Percentiles rank a stretch among this genome's conserved stretches.
Conservation (phyloP, 2,329 filamentous ascomycete species). For the Neopestalotiopsis clavispora region DNA sequence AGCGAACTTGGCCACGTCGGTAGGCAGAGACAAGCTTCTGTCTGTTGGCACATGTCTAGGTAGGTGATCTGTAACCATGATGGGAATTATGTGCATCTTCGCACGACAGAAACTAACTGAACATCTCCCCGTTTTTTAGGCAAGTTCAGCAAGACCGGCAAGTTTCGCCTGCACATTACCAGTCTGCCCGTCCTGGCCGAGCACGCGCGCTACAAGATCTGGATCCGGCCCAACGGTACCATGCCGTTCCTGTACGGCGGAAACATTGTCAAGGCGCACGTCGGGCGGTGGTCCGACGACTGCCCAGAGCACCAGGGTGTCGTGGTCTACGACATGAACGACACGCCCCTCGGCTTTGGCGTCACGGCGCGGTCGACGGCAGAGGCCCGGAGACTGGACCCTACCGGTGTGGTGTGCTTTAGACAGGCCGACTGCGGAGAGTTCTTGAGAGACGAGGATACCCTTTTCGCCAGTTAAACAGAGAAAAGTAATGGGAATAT, state of each 20-base stretch:
- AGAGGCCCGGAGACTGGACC: conserved; percentile 83
- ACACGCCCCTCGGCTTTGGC: conserved; percentile 92
- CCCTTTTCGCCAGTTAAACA: conserved; percentile 60
- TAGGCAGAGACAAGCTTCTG: conserved; percentile 81
- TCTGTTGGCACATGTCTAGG: conserved; percentile 87
- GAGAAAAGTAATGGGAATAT: background rate
- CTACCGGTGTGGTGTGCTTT: conserved; percentile 88
- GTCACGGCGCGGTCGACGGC: conserved; percentile 87
- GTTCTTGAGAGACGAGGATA: conserved; percentile 85
- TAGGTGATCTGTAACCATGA: conserved; percentile 32
- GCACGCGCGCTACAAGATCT: conserved; percentile 94
- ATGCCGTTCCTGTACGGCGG: conserved; percentile 98
- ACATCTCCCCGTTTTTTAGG: conserved; percentile 48
- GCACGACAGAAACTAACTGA: conserved; percentile 2
- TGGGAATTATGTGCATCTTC: background rate
- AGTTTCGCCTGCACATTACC: conserved; percentile 94
- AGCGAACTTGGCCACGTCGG: conserved; percentile 87
- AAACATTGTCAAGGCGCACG: conserved; percentile 72
- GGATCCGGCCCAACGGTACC: conserved; percentile 90
- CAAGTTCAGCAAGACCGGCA: conserved; percentile 96
- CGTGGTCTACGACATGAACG: conserved; percentile 89
- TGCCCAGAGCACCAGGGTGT: conserved; percentile 92
- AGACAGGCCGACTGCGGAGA: conserved; percentile 93
- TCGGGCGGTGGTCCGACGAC: conserved; percentile 76
- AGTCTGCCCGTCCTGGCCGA: conserved; percentile 84